phyloP scores from a whole-genome alignment of 73 alveolate species.

The Tetrahymena thermophila region DNA sequence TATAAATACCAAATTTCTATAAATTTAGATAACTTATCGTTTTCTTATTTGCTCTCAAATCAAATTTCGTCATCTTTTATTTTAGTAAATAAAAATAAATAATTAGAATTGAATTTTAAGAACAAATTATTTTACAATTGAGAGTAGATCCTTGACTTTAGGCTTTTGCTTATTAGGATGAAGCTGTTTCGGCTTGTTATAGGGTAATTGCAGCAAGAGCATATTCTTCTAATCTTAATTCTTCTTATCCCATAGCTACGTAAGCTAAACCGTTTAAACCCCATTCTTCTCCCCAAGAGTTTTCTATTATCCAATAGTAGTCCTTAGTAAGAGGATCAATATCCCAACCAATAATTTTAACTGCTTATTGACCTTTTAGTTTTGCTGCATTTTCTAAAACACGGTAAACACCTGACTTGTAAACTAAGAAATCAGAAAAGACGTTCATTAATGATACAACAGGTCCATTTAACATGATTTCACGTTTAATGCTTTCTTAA shows the following conservation, averaged over 20 bases:
- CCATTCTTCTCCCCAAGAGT: not conserved
- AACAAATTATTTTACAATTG: not conserved
- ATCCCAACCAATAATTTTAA: not conserved
- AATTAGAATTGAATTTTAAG: not conserved
- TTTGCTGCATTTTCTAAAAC: not conserved
- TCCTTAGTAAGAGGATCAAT: not conserved
- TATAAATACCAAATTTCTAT: no score
- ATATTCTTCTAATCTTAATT: not conserved
- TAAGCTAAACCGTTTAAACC: not conserved
- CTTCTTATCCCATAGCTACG: not conserved
- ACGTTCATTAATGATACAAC: not conserved
- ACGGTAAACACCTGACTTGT: not conserved
- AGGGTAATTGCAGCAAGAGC: not conserved
- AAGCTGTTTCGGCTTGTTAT: not conserved
- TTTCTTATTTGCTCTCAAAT: no score
- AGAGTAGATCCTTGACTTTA: not conserved
- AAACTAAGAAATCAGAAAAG: not conserved
- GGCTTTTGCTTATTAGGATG: not conserved
- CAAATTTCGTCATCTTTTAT: not conserved
- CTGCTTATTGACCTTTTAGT: not conserved
- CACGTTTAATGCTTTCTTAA: not conserved
- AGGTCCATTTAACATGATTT: not conserved
- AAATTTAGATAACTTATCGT: no score
- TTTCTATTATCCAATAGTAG: not conserved
- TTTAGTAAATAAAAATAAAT: not conserved